These are phyloP conservation scores for Byssochlamys sp. DNA, from an alignment of 2,329 filamentous ascomycete genomes.

Conservation along the genomic window DNA sequence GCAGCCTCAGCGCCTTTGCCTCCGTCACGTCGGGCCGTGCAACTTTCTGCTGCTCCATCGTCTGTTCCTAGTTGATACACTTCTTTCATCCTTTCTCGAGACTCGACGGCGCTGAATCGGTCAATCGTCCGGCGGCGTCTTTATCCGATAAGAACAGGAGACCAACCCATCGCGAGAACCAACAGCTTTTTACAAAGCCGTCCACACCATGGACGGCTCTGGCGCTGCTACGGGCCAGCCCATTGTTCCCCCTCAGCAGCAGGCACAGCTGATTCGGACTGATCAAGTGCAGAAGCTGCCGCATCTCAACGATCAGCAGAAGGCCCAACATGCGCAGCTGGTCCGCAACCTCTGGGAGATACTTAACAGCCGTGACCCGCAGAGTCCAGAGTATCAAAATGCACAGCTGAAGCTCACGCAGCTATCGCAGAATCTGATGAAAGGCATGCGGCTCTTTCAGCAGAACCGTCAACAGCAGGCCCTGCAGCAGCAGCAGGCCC, in stretches of 20 bases:
- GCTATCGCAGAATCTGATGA: constrained; percentile 44
- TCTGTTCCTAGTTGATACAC: background rate
- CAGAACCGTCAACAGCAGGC: constrained; percentile 28
- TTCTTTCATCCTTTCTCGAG: background rate
- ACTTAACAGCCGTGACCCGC: constrained; percentile 40
- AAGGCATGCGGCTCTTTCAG: constrained; percentile 40
- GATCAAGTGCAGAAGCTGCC: constrained; percentile 46
- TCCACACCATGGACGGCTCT: constrained; percentile 23
- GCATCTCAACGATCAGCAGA: constrained; percentile 45
- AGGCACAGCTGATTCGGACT: constrained; percentile 41
- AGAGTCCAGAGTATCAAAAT: constrained; percentile 41
- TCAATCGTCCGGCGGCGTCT: background rate
- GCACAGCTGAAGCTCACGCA: constrained; percentile 44
- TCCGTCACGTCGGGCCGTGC: background rate
- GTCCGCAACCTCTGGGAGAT: constrained; percentile 47
- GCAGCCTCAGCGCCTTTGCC: background rate
- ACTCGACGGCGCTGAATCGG: background rate
- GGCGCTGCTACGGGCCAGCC: constrained; percentile 21
- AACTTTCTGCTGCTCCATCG: background rate
- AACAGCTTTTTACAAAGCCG: background rate
- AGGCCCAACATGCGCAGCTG: constrained; percentile 45
- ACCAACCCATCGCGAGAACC: background rate
- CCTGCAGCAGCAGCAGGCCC: constrained; percentile 20
- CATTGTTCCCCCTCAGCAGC: constrained; percentile 27
- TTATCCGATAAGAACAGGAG: background rate